Percentiles rank a stretch among this genome's conserved stretches.
phyloP scores from a whole-genome alignment of 495 filamentous ascomycete species.

The Chaetomidium leptoderma region DNA sequence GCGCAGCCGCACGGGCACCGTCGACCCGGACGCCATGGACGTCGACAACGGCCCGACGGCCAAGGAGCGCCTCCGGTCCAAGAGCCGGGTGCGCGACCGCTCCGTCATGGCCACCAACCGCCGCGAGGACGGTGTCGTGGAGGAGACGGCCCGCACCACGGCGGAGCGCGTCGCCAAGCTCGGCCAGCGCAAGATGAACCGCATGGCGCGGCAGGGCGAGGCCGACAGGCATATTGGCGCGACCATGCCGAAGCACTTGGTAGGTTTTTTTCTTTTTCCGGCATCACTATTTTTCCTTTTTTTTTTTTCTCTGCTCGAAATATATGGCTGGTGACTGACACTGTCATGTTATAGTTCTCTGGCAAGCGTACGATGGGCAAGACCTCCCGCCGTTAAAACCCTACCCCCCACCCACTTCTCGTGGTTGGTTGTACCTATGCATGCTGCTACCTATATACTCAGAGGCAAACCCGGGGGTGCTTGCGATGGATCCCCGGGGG shows the following conservation, averaged over 20 bases:
- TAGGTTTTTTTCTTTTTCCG: constrained; percentile 43
- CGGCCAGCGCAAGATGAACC: constrained; percentile 96
- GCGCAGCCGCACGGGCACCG: constrained; percentile 47
- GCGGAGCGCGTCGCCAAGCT: constrained; percentile 83
- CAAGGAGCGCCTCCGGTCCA: constrained; percentile 62
- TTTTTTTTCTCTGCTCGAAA: not conserved
- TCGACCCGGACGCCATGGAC: constrained; percentile 76
- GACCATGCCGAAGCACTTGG: constrained; percentile 84
- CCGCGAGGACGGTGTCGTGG: constrained; percentile 71
- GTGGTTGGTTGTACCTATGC: no score
- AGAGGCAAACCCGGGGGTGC: no score
- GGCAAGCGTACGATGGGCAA: constrained; percentile 60
- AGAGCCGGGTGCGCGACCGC: constrained; percentile 70
- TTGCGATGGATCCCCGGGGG: no score
- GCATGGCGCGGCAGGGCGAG: constrained; percentile 93
- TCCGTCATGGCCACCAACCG: constrained; percentile 61
- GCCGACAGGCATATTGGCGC: constrained; percentile 87
- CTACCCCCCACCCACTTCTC: no score
- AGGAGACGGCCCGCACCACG: constrained; percentile 59
- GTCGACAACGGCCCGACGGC: constrained; percentile 58
- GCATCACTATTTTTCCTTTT: not conserved
- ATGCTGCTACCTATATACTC: no score
- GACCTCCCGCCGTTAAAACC: constrained; percentile 43
- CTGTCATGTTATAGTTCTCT: constrained; percentile 37
- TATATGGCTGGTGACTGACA: not conserved